A percentile compares a stretch with the other conserved stretches of the same genome.
Conservation (phyloP, 2,329 filamentous ascomycete species). For the Verticillium tricorpus region DNA sequence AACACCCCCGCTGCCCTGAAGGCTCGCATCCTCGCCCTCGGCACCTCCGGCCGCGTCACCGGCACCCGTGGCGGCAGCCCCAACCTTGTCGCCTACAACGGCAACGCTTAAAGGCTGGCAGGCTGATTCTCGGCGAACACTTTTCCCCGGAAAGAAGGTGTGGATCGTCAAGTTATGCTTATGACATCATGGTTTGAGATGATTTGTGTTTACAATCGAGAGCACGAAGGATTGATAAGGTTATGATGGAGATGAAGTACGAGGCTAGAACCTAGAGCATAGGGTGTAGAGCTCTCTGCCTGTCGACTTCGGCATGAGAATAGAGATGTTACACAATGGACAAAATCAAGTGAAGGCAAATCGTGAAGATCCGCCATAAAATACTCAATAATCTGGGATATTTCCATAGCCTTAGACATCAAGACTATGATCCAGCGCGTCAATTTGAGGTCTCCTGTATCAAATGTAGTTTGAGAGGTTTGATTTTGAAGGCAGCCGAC, state of each 20-base stretch:
- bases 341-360: too few species aligned
- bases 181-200: neutral
- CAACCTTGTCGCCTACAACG: constrained; percentile 55
- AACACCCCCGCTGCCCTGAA: constrained; percentile 40
- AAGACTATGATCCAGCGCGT: too few species aligned
- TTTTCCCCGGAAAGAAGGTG: neutral
- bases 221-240: neutral
- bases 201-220: neutral
- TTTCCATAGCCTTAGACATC: too few species aligned
- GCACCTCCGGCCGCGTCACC: constrained; percentile 34
- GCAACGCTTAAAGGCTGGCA: constrained; percentile 13
- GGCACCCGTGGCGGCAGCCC: constrained; percentile 36
- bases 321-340: too few species aligned
- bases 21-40: constrained; percentile 37
- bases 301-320: neutral
- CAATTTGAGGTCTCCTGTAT: too few species aligned
- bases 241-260: neutral
- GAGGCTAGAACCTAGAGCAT: neutral
- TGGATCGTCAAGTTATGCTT: neutral
- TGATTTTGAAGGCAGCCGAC: too few species aligned
- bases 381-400: too few species aligned
- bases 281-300: neutral
- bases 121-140: neutral
- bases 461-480: too few species aligned
- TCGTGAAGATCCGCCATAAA: too few species aligned